These are phyloP conservation scores for Puccinia triticina DNA, from an alignment of 1,284 basidiomycete genomes.

Conservation along the genomic window DNA sequence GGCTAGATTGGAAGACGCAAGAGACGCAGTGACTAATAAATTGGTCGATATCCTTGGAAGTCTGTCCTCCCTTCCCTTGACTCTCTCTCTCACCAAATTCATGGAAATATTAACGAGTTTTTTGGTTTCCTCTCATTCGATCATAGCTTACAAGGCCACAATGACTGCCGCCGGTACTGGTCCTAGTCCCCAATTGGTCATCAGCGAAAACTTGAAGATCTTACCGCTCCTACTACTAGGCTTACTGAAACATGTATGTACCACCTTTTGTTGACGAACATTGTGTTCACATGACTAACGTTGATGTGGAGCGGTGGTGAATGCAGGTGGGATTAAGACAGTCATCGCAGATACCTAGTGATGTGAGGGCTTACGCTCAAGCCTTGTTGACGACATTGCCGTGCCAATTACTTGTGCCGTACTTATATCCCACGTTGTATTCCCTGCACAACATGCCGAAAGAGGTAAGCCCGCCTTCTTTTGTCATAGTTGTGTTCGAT, in stretches of 20 bases:
- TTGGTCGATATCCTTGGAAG: constrained; percentile 82
- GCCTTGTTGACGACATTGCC: constrained; percentile 88
- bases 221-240: constrained; percentile 86
- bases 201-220: constrained; percentile 91
- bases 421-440: constrained; percentile 93
- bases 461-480: constrained; percentile 67
- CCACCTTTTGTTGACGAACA: constrained; percentile 18
- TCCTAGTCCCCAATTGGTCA: constrained; percentile 88
- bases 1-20: constrained; percentile 83
- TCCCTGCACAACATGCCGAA: constrained; percentile 94
- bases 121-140: not conserved
- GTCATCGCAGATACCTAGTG: constrained; percentile 92
- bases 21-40: constrained; percentile 87
- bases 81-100: not conserved
- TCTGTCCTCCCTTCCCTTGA: not conserved
- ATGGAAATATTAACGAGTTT: too few species aligned
- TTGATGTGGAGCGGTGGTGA: not conserved
- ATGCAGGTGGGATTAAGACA: constrained; percentile 84
- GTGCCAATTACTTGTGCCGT: constrained; percentile 85
- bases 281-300: not conserved
- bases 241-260: constrained; percentile 81
- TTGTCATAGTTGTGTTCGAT: not conserved
- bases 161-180: constrained; percentile 92
- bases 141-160: constrained; percentile 80
- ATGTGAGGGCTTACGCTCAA: constrained; percentile 93